phyloP scores from a whole-genome alignment of 1,284 basidiomycete species.

The Sanguinoderma infundibulare region DNA sequence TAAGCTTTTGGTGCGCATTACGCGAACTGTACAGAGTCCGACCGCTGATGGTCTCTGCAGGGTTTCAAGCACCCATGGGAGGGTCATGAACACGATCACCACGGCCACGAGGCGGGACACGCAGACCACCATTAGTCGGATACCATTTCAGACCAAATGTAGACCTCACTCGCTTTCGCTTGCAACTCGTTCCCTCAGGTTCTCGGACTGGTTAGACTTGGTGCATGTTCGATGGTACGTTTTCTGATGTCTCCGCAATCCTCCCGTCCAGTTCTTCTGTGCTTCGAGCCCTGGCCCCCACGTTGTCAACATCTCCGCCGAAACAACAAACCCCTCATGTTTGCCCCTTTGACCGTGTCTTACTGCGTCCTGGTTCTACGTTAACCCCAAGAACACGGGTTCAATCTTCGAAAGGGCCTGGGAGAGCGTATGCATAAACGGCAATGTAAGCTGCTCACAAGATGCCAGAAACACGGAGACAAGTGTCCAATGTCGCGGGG shows the following conservation, averaged over 20 bases:
- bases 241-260: not conserved
- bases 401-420: too few species aligned
- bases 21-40: not conserved
- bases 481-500: not conserved
- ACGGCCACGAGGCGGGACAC: constrained; percentile 49
- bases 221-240: not conserved
- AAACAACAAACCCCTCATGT: too few species aligned
- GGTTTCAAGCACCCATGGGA: constrained; percentile 64
- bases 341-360: too few species aligned
- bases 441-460: too few species aligned
- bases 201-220: too few species aligned
- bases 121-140: constrained; percentile 33
- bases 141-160: constrained; percentile 2
- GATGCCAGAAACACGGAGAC: not conserved
- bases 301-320: too few species aligned
- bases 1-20: constrained; percentile 64
- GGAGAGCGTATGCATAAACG: too few species aligned
- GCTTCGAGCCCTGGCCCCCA: too few species aligned
- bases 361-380: too few species aligned
- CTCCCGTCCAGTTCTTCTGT: not conserved
- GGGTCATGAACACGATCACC: constrained; percentile 61
- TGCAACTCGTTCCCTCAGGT: not conserved
- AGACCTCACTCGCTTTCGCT: not conserved
- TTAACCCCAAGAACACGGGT: too few species aligned
- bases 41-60: constrained; percentile 28